Evolutionary conservation across 192 early-diverging fungal genomes (phyloP).

Genomic region (Obelidium mucronatum): DNA sequence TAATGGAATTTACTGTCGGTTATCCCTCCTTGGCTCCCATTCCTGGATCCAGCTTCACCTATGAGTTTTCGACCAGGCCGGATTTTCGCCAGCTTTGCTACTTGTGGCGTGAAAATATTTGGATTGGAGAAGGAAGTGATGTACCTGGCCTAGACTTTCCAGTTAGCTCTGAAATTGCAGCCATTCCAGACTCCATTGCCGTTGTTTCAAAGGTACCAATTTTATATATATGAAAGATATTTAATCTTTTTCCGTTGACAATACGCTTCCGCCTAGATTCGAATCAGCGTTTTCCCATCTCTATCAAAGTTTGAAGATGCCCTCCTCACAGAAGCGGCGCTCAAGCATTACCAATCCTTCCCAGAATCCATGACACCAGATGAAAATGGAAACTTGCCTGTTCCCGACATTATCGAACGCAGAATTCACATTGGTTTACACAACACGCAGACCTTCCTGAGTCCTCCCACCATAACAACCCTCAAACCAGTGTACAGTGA

Average conservation of each 20-base stretch:
- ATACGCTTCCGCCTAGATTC: constrained; percentile 6
- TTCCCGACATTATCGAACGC: constrained; percentile 50
- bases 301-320: constrained; percentile 42
- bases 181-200: neutral
- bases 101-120: constrained; percentile 56
- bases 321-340: constrained; percentile 28
- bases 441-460: constrained; percentile 54
- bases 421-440: constrained; percentile 59
- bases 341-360: constrained; percentile 24
- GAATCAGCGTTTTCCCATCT: constrained; percentile 40
- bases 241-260: neutral
- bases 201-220: constrained; percentile 44
- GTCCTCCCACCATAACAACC: constrained; percentile 42
- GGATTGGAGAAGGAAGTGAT: constrained; percentile 38
- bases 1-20: constrained; percentile 13
- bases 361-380: constrained; percentile 35
- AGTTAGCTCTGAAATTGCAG: constrained; percentile 12
- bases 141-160: constrained; percentile 47
- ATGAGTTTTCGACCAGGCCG: constrained; percentile 40
- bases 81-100: constrained; percentile 40
- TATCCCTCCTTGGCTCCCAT: constrained; percentile 38
- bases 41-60: constrained; percentile 50
- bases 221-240: neutral
- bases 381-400: constrained; percentile 26
- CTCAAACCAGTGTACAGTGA: constrained; percentile 38